Base-by-base conservation (phyloP, 2,329 filamentous ascomycete species). In the Teratosphaeria gauchensis region DNA sequence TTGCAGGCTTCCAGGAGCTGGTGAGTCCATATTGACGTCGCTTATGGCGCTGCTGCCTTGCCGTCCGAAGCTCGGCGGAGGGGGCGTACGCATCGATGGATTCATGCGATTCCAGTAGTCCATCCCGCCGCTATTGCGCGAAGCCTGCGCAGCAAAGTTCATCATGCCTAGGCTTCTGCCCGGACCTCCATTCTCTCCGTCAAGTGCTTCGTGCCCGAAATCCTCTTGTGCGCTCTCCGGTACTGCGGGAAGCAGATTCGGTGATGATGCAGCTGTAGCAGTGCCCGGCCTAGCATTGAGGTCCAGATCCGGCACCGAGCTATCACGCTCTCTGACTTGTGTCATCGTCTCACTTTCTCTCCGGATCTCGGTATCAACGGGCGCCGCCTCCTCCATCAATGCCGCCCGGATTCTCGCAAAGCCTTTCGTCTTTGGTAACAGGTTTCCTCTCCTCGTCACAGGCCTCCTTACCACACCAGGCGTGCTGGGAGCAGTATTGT, bases 301-400 rank as follows among this genome's bases (percentile, higher is more conserved):
- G 12, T 70, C 68, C 24, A 70, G 81, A n/a, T 53, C 28, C 12
- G 28, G 52, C 28, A 31, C 52, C 57, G 67, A 69, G 53, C 62
- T 82, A 68, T 96, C 92, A 66, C 87, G 92, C 72, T 97, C 94
- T 51, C 91, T 88, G 31, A 97, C 92, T 74, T 96, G 94, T 55
- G 90, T 89, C 62, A 99, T 90, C 4, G 97, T 94, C 74, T 97
- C 92, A 42, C 92, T 91, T 77, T 99, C 94, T 46, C 91, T 87
- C 56, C 89, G 86, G 59, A 90, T 85, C 73, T 99, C 94, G 51
- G 88, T 87, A 67, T 99, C 94, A 9, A 95, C 80, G 0, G 94
- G 94, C 0, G 91, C 85, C 16, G 84, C 83, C 75, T 99, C 94
- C 75, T 99, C 94, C 59, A 89, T 81, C 0, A 99, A 80, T 3